Base-by-base conservation (phyloP, 1,139 yeast genomes). In the Yamadazyma epiphylla region DNA sequence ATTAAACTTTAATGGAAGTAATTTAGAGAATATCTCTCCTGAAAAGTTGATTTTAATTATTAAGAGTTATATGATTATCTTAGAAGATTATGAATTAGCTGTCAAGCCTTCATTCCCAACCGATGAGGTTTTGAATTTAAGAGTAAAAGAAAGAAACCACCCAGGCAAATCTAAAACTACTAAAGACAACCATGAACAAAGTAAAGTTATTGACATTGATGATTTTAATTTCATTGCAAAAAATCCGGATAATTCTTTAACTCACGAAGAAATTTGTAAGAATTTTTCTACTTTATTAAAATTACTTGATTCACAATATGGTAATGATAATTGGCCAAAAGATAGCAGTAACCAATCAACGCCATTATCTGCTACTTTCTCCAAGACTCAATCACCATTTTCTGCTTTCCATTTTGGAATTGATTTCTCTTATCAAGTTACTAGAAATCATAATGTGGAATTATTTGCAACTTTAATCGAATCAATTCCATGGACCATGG, bases 21-120 rank as follows among this genome's bases (percentile, higher is more conserved):
- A 69, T 1, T 52, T 82, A 28, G 97, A 89, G 31, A 70, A 64
- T 31, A 48, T 82, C 4, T 66, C 72, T 4, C 80, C 87, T 7
- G 97, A 88, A 48, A 76, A 80, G 35, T 56, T 87, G 32, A 71
- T 82, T 1, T 55, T 91, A 8, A 80, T 86, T 2, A 70, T 87
- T 12, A 75, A 77, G 34, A 69, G 95, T 5, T 91, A 86, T 49
- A 66, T 82, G 30, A 70, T 77, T 11, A 74, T 88, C 20, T 58
- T 91, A 21, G 70, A 74, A 36, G 95, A 87, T 40, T 55, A 55
- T 33, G 75, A 76, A 33, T 42, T 62, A 7, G 73, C 75, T 1
- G 72, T 70, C 20, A 68, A 77, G 38, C 96, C 96, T 0, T 66
- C 65, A 2, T 89, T 86, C 53, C 96, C 96, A 1, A 77, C 80